phyloP scores from a whole-genome alignment of 139 green algal genomes.

The Volvox africanus region DNA sequence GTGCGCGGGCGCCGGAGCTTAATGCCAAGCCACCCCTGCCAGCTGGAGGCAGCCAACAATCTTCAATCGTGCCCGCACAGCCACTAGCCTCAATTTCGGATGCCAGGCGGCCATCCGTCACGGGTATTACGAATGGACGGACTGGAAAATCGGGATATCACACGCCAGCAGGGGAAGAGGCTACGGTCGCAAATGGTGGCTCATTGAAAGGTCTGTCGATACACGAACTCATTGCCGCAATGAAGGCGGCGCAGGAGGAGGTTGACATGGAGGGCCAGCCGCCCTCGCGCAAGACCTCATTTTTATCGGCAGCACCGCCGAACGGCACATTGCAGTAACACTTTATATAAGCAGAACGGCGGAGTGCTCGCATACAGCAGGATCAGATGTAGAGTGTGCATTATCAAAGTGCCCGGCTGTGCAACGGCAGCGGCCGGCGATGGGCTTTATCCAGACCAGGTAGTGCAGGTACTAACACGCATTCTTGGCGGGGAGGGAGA shows the following conservation, averaged over 20 bases:
- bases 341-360: neutral
- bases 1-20: neutral
- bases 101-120: neutral
- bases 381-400: conserved; percentile 1
- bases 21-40: conserved; percentile 36
- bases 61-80: neutral
- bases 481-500: neutral
- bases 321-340: conserved; percentile 13
- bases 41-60: neutral
- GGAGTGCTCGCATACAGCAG: conserved; percentile 4
- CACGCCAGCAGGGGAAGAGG: conserved; percentile 17
- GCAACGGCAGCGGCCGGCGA: neutral
- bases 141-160: conserved; percentile 18
- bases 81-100: neutral
- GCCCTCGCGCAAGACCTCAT: neutral
- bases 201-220: conserved; percentile 41
- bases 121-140: neutral
- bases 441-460: neutral
- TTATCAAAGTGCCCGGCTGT: neutral
- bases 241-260: conserved; percentile 40
- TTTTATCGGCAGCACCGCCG: neutral
- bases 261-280: neutral
- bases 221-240: conserved; percentile 42
- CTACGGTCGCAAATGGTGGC: neutral
- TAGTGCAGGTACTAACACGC: neutral